A percentile compares a stretch with the other conserved stretches of the same genome.
Evolutionary conservation across 441 rosid genomes (phyloP).

Genomic region (Brassica hybrid): DNA sequence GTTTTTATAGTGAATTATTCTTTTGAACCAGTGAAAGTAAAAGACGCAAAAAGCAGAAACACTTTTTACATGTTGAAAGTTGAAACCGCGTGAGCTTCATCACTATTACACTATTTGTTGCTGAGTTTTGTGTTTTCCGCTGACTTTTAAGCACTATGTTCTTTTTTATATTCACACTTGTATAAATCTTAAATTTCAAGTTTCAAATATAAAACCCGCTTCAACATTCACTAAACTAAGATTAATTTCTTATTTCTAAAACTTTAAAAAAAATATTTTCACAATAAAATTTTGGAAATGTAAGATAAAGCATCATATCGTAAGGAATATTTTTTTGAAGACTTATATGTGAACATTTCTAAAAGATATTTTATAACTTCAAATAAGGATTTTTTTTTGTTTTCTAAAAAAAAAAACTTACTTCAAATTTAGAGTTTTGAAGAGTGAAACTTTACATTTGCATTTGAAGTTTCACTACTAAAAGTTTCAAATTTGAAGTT

Average conservation of each 20-base stretch:
- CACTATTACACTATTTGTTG: constrained; percentile 20
- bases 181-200: not conserved
- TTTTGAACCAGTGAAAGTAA: not conserved
- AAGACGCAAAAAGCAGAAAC: constrained; percentile 35
- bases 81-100: constrained; percentile 41
- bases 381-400: too few species aligned
- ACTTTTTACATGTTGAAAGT: constrained; percentile 41
- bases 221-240: not conserved
- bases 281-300: not conserved
- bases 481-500: too few species aligned
- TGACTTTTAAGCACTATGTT: constrained; percentile 14
- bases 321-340: not conserved
- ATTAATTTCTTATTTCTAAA: not conserved
- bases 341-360: too few species aligned
- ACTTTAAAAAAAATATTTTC: not conserved
- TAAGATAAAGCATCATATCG: not conserved
- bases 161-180: constrained; percentile 23
- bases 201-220: not conserved
- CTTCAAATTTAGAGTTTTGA: too few species aligned
- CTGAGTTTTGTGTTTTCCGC: not conserved
- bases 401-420: too few species aligned
- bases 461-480: too few species aligned
- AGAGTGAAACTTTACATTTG: too few species aligned
- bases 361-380: too few species aligned
- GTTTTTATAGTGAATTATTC: not conserved